Evolutionary conservation across 208 protist genomes (phyloP), one percentile per base, ranked within the genome.

Genomic region (Leishmania turanica): DNA sequence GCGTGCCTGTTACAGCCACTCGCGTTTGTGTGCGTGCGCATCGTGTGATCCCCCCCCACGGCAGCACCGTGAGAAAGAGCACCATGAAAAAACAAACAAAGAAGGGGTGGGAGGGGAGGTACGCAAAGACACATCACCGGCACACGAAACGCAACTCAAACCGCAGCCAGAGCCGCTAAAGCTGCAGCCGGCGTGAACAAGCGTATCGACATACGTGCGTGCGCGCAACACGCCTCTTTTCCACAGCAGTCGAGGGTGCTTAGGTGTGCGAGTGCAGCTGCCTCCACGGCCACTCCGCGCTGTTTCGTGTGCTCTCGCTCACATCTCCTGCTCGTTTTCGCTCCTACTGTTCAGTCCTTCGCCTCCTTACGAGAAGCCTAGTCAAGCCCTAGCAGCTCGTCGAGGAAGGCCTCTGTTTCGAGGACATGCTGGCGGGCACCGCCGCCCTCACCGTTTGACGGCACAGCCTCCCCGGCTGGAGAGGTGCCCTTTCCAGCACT

Each of bases 381-480:
- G 13, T 87, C 66, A n/a, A 70, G 5, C 2, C 81, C 82, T 21
- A 90, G 84, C 45, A 90, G 84, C 71, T 90, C 79, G 40, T 88
- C 81, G 19, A 90, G 81, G 31, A 86, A 58, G 19, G 27, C 54
- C 45, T 85, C 53, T 15, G 79, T 71, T 27, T 24, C 34, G 13
- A 70, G 64, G 2, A n/a, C 45, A 53, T 40, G 19, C 49, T 71
- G 58, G 60, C 58, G 60, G 75, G 40, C 37, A 49, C 72, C 72
- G 54, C 56, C 54, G 34, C 74, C 37, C 2, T 66, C 37, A 42
- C 3, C n/a, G 19, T 24, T 64, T 17, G 73, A 17, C 27, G 21
- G 31, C 47, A 77, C n/a, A 77, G 31, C n/a, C 53, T 2, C 45
- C 21, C 3, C 73, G 8, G 17, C 45, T 53, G 24, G 37, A 45